phyloP scores from a whole-genome alignment of 2,329 filamentous ascomycete species.

The Talaromyces sp. region DNA sequence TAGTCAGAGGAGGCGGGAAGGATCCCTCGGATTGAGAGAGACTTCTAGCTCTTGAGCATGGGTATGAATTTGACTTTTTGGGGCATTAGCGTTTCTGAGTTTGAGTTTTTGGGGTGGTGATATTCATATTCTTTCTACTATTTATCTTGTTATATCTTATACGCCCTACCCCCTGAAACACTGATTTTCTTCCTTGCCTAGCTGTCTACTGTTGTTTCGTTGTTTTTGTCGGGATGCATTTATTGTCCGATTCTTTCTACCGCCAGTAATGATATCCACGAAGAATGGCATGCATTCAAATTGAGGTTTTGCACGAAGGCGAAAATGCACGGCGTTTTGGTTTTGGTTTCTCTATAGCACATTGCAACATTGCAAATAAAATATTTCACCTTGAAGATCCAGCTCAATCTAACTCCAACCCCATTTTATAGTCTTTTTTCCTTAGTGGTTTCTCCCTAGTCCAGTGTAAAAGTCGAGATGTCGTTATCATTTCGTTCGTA shows the following conservation, averaged over 20 bases:
- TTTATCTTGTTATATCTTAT: slow-evolving; percentile 3
- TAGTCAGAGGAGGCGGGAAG: slow-evolving; percentile 12
- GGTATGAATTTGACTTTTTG: not conserved
- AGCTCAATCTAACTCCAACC: not conserved
- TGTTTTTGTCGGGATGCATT: slow-evolving; percentile 6
- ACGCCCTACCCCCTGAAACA: not conserved
- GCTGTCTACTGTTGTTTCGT: not conserved
- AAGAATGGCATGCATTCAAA: slow-evolving; percentile 10
- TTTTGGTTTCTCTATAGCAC: not conserved
- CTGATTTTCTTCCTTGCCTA: not conserved
- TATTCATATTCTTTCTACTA: not conserved
- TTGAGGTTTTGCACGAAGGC: not conserved
- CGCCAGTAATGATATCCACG: slow-evolving; percentile 19
- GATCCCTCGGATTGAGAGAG: slow-evolving; percentile 2
- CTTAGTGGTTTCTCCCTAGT: not conserved
- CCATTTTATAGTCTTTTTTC: not conserved
- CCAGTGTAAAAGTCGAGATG: not conserved
- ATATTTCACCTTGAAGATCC: not conserved
- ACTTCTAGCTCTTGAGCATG: not conserved
- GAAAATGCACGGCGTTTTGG: not conserved
- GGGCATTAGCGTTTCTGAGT: slow-evolving; percentile 13
- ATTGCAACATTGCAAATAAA: not conserved
- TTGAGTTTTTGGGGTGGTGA: not conserved
- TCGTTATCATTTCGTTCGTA: slow-evolving; percentile 6
- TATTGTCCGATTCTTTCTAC: slow-evolving; percentile 1